These are phyloP conservation scores for Tetradesmus obliquus DNA, from an alignment of 139 green algal species.

Conservation along the genomic window DNA sequence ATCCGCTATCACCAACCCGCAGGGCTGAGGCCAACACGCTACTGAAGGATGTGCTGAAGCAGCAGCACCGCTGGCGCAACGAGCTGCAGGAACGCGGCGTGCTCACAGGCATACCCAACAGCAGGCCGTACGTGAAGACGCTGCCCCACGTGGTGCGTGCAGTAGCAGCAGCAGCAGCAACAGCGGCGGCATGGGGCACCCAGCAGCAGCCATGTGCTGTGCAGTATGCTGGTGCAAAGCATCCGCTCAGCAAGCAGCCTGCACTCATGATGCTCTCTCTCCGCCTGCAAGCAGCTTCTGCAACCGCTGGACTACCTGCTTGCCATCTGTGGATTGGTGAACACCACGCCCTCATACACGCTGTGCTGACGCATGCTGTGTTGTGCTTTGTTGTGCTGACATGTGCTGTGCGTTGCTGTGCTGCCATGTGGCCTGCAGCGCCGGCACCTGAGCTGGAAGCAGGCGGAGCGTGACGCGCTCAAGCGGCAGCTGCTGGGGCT, in stretches of 20 bases:
- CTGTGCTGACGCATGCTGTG: not conserved
- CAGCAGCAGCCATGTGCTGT: not conserved
- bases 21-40: conserved; percentile 39
- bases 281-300: too few relatives aligned
- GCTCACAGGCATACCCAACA: conserved; percentile 12
- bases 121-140: not conserved
- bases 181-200: not conserved
- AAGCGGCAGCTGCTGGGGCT: conserved; percentile 39
- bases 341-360: too few relatives aligned
- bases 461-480: conserved; percentile 45
- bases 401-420: not conserved
- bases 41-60: conserved; percentile 23
- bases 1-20: not conserved
- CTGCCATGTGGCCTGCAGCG: conserved; percentile 24
- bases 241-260: not conserved
- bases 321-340: too few relatives aligned
- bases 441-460: conserved; percentile 25
- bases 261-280: not conserved
- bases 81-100: conserved; percentile 21
- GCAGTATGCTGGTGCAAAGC: not conserved
- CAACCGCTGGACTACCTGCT: too few relatives aligned
- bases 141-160: not conserved
- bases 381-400: not conserved
- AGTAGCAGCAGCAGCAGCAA: not conserved
- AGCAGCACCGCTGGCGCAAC: conserved; percentile 16